Conservation (phyloP, 2,329 filamentous ascomycete genomes). For the Colletotrichum tofieldiae region DNA sequence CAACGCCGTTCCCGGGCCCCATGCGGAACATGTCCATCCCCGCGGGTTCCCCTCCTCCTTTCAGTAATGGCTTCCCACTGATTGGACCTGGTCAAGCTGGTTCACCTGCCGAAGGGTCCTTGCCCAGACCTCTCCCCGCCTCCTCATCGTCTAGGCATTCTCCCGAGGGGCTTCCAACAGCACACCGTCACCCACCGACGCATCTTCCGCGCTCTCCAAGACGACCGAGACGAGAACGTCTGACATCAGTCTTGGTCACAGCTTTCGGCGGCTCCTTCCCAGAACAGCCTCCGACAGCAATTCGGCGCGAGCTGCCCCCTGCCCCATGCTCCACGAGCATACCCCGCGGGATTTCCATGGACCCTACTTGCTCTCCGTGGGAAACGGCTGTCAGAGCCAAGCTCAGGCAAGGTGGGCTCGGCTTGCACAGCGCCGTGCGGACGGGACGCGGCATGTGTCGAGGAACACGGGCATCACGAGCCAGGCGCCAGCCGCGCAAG, state of each 20-base stretch:
- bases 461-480: neutral
- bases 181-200: neutral
- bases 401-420: conserved; percentile 12
- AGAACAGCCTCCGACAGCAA: conserved; percentile 12
- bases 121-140: conserved; percentile 10
- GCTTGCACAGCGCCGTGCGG: neutral
- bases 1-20: conserved; percentile 2
- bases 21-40: conserved; percentile 22
- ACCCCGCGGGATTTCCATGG: neutral
- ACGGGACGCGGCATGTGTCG: conserved; percentile 12
- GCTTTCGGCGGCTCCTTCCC: conserved; percentile 23
- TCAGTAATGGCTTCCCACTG: conserved; percentile 33
- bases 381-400: conserved; percentile 17
- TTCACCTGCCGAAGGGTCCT: conserved; percentile 23
- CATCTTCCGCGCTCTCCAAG: neutral
- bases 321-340: conserved; percentile 9
- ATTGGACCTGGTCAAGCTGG: conserved; percentile 24
- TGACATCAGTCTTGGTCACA: conserved; percentile 33
- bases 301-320: conserved; percentile 3
- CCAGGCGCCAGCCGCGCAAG: neutral
- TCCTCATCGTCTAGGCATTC: conserved; percentile 1
- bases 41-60: conserved; percentile 35
- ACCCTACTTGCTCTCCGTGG: conserved; percentile 11
- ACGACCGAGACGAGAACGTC: conserved; percentile 3
- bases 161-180: conserved; percentile 10